Percentiles rank a stretch among this genome's conserved stretches.
These are phyloP conservation scores for Abortiporus biennis DNA, from an alignment of 1,284 basidiomycete genomes.

Conservation along the genomic window DNA sequence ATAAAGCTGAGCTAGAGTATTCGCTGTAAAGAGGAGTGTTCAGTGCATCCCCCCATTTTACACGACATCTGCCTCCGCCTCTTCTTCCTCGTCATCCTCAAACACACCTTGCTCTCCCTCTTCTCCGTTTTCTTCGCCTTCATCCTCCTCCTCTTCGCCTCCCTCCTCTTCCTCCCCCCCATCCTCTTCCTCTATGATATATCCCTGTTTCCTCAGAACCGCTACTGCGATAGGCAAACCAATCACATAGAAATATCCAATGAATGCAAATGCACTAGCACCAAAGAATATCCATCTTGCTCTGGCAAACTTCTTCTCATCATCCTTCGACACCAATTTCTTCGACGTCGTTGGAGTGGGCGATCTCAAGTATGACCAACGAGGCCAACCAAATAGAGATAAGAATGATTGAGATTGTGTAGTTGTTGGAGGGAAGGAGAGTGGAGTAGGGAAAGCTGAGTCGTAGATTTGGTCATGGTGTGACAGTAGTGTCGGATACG, in stretches of 20 bases:
- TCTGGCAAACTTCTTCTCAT: slow-evolving; percentile 28
- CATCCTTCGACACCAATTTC: slow-evolving; percentile 16
- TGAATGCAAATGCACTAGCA: slow-evolving; percentile 21
- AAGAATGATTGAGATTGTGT: slow-evolving; percentile 13
- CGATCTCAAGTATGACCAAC: background rate
- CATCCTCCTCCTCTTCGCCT: slow-evolving; percentile 12
- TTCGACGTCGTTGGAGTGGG: slow-evolving; percentile 5
- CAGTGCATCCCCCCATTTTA: too few relatives aligned
- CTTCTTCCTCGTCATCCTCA: slow-evolving; percentile 14
- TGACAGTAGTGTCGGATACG: slow-evolving; percentile 47
- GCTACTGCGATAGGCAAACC: slow-evolving; percentile 11
- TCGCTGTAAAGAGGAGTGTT: background rate
- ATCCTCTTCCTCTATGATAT: slow-evolving; percentile 20
- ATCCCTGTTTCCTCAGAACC: slow-evolving; percentile 10
- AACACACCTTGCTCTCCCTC: slow-evolving; percentile 13
- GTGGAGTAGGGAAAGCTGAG: slow-evolving; percentile 22
- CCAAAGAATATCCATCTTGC: slow-evolving; percentile 31
- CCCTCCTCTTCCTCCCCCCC: slow-evolving; percentile 23
- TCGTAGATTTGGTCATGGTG: slow-evolving; percentile 49
- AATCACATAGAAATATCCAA: slow-evolving; percentile 13
- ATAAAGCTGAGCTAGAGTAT: background rate
- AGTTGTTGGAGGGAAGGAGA: slow-evolving; percentile 14
- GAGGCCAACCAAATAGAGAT: slow-evolving; percentile 16
- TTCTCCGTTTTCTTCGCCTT: slow-evolving; percentile 15
- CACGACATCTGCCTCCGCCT: too few relatives aligned